A percentile compares a stretch with the other conserved stretches of the same genome.
Evolutionary conservation across 1,139 yeast species (phyloP).

Genomic region (Geotrichum restrictum): DNA sequence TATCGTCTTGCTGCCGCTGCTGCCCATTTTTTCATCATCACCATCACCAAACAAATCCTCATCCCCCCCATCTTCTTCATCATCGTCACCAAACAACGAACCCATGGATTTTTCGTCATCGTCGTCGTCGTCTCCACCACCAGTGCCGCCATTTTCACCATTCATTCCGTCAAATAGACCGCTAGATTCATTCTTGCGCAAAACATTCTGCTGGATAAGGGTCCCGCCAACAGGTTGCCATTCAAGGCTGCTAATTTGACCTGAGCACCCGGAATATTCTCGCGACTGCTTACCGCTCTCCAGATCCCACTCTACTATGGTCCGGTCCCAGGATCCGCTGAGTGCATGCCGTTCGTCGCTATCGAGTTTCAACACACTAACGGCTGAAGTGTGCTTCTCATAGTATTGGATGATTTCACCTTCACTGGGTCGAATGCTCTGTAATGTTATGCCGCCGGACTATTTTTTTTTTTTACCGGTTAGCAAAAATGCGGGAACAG

Average conservation of each 20-base stretch:
- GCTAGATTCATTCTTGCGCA: not conserved
- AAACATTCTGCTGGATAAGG: constrained; percentile 28
- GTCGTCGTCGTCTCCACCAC: constrained; percentile 23
- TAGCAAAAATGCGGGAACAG: not conserved
- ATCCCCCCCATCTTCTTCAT: constrained; percentile 30
- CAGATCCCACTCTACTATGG: constrained; percentile 73
- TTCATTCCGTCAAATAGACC: constrained; percentile 22
- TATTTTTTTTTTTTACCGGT: not conserved
- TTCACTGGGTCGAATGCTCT: constrained; percentile 77
- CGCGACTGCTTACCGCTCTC: constrained; percentile 58
- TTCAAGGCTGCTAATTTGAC: constrained; percentile 75
- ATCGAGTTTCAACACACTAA: constrained; percentile 65
- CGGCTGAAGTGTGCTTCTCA: constrained; percentile 65
- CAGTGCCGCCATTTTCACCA: constrained; percentile 23
- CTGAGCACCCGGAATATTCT: constrained; percentile 50
- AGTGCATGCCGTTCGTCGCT: constrained; percentile 57
- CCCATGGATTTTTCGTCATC: constrained; percentile 64
- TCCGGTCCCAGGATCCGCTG: constrained; percentile 89
- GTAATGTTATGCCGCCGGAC: constrained; percentile 78
- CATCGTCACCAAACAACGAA: constrained; percentile 77
- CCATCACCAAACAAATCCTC: constrained; percentile 34
- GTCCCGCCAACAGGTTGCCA: constrained; percentile 71
- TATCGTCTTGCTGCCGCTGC: too few relatives aligned
- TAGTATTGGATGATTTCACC: constrained; percentile 80
- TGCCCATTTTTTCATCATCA: constrained; percentile 18